Base-by-base conservation (phyloP, 768 basidiomycete genomes). In the Kondoa subrosea region DNA sequence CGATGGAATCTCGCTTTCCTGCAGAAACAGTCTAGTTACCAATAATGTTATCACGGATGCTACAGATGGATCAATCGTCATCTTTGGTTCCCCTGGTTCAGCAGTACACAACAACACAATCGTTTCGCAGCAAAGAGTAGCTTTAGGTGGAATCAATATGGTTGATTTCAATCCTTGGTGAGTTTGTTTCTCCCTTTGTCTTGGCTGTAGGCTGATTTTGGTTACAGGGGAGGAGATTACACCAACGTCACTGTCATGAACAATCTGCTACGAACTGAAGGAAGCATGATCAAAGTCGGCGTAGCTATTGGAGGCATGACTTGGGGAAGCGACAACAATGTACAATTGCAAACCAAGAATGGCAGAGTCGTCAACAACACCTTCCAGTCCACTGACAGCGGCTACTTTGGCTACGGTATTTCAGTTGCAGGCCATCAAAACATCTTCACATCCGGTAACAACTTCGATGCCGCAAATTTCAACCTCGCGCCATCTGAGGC, bases 1-100 rank as follows among this genome's bases (percentile, higher is more conserved):
- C 29, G 75, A 76, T 64, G 75, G 74, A 17, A 73, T 76, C 58
- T 72, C 71, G 17, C 27, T 74, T 61, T 70, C 72, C 0, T 75
- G 75, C 71, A 66, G 64, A 26, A 64, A 61, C 3, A 71, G 69
- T n/a, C 61, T 64, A 25, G 71, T 76, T 64, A 68, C 68, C 3
- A 67, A 67, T 64, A 76, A 76, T 69, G 69, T 65, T 12, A 67
- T 76, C 63, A 72, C 69, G 27, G 75, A 75, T 32, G 72, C 73
- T 16, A 76, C 75, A 2, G 74, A 75, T 31, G 66, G 69, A n/a
- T 71, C 66, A 1, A 75, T 76, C 58, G 74, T 75, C 50, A 69
- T 76, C 65, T 76, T 76, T 60, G 74, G 73, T 8, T 68, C 73
- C 2, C 65, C 66, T 0, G 71, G 69, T 16, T 72, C 72, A 3